These are phyloP conservation scores for Asclepias syriaca DNA, from an alignment of 257 asterid species.

Conservation along the genomic window DNA sequence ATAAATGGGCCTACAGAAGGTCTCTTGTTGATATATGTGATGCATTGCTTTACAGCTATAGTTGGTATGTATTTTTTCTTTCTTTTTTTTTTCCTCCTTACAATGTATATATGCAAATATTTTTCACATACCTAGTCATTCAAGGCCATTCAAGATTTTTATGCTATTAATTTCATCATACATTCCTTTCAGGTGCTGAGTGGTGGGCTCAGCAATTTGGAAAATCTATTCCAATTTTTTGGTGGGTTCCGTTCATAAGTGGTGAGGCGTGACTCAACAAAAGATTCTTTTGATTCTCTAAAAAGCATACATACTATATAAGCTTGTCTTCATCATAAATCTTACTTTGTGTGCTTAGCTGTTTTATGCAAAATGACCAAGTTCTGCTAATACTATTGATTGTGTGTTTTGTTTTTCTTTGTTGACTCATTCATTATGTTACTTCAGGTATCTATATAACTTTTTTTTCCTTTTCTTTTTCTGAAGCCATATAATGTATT, in stretches of 20 bases:
- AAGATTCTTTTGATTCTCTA: not conserved
- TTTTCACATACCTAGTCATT: not conserved
- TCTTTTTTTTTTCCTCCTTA: not conserved
- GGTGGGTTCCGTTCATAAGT: slow-evolving; percentile 73
- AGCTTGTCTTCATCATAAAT: not conserved
- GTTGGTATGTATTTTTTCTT: slow-evolving; percentile 47
- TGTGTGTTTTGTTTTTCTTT: not conserved
- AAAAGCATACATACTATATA: not conserved
- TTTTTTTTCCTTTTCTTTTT: too few species aligned
- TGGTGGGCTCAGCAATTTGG: slow-evolving; percentile 94
- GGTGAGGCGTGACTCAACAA: slow-evolving; percentile 43
- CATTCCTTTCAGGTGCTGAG: slow-evolving; percentile 61
- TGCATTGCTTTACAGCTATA: slow-evolving; percentile 67
- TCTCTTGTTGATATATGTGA: slow-evolving; percentile 64
- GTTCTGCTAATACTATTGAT: not conserved
- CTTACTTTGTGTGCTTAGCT: not conserved
- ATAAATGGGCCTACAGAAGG: slow-evolving; percentile 97
- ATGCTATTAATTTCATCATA: slow-evolving; percentile 11
- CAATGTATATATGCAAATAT: slow-evolving; percentile 6
- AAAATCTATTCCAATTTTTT: slow-evolving; percentile 59
- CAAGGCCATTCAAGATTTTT: not conserved
- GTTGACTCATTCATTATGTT: not conserved
- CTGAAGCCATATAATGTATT: too few species aligned
- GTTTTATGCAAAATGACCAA: not conserved
- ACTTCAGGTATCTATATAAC: not conserved